Conservation (phyloP, 768 basidiomycete genomes). For the Amanita inopinata region DNA sequence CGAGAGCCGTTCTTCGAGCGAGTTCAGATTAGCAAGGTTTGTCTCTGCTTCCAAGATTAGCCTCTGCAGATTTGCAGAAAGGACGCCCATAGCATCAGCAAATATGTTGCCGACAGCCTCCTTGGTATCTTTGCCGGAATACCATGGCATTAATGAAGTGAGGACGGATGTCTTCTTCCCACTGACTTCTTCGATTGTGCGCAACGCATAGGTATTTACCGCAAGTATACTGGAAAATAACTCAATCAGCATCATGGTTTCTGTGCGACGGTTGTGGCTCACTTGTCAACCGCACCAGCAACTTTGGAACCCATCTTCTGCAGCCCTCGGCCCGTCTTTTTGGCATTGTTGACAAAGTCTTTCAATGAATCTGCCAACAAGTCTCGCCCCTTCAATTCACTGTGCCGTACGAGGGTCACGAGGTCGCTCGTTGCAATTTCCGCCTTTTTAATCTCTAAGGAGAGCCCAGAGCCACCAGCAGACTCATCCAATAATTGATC, state of each 20-base stretch:
- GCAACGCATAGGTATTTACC: conserved; percentile 62
- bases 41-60: conserved; percentile 61
- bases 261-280: conserved; percentile 15
- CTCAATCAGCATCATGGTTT: not conserved
- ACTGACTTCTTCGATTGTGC: conserved; percentile 38
- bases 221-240: conserved; percentile 48
- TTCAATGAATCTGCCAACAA: conserved; percentile 38
- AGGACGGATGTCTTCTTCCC: conserved; percentile 24
- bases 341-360: conserved; percentile 53
- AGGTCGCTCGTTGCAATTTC: conserved; percentile 72
- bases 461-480: conserved; percentile 46
- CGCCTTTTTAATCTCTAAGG: conserved; percentile 63
- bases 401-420: conserved; percentile 48
- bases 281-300: conserved; percentile 70
- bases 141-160: conserved; percentile 33
- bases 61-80: conserved; percentile 40
- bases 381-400: conserved; percentile 54
- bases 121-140: conserved; percentile 22
- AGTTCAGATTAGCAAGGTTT: conserved; percentile 44
- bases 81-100: conserved; percentile 49
- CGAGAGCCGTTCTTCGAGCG: conserved; percentile 50
- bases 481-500: conserved; percentile 54
- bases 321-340: conserved; percentile 46
- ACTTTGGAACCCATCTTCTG: conserved; percentile 57
- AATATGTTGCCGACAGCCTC: conserved; percentile 47